A percentile compares a stretch with the other conserved stretches of the same genome.
phyloP scores from a whole-genome alignment of 495 filamentous ascomycete genomes.

The Hyaloscypha finlandica region DNA sequence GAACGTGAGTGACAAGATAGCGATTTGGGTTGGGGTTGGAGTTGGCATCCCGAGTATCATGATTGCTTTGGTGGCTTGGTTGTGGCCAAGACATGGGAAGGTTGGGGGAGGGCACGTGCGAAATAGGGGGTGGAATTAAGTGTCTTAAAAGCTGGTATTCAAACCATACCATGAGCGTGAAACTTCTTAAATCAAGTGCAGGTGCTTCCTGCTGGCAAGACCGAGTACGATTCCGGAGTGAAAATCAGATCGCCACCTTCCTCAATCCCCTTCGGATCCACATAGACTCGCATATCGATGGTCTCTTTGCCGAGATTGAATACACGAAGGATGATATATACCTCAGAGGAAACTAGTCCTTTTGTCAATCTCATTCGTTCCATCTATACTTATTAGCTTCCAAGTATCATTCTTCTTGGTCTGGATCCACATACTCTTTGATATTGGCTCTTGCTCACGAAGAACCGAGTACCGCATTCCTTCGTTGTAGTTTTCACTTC shows the following conservation, averaged over 20 bases:
- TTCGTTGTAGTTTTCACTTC: slow-evolving; percentile 50
- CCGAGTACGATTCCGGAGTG: slow-evolving; percentile 8
- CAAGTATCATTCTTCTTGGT: background rate
- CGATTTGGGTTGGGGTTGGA: background rate
- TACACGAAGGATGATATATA: slow-evolving; percentile 47
- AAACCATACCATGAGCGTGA: too few relatives aligned
- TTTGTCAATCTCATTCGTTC: slow-evolving; percentile 9
- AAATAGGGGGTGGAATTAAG: background rate
- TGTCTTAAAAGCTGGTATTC: too few relatives aligned
- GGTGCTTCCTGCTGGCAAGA: slow-evolving; percentile 8
- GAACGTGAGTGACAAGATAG: background rate
- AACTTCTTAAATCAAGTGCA: background rate
- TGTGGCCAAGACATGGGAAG: background rate
- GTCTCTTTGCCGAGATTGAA: slow-evolving; percentile 37
- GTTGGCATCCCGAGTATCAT: background rate
- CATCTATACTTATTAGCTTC: slow-evolving; percentile 11
- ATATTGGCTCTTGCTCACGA: slow-evolving; percentile 45
- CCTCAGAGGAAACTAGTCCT: background rate
- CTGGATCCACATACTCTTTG: slow-evolving; percentile 30
- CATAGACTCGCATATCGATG: slow-evolving; percentile 40
- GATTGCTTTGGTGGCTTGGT: slow-evolving; percentile 8
- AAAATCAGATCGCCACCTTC: slow-evolving; percentile 5
- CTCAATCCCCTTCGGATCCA: slow-evolving; percentile 35
- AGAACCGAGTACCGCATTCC: slow-evolving; percentile 41
- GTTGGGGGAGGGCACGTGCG: too few relatives aligned